A percentile compares a stretch with the other conserved stretches of the same genome.
Evolutionary conservation across 2,329 filamentous ascomycete species (phyloP).

Genomic region (Penicillium sp.): DNA sequence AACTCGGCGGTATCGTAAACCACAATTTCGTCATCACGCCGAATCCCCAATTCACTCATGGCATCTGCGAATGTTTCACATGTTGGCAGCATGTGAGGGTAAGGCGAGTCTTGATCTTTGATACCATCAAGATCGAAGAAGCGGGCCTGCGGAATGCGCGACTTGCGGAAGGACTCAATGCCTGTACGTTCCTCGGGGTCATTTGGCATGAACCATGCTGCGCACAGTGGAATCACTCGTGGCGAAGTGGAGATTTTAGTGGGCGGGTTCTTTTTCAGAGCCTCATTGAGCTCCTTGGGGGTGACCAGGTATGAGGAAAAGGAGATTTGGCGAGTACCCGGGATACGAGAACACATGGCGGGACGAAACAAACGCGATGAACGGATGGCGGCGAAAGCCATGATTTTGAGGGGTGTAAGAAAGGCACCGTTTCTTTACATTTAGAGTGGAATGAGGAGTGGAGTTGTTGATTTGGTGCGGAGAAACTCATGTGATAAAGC

Average conservation of each 20-base stretch:
- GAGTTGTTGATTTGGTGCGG: conserved; percentile 14
- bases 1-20: conserved; percentile 91
- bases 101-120: conserved; percentile 82
- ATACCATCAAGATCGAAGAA: conserved; percentile 97
- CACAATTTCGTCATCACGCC: conserved; percentile 83
- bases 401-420: conserved; percentile 17
- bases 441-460: conserved; percentile 12
- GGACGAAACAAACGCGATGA: conserved; percentile 26
- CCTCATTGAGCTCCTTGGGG: conserved; percentile 76
- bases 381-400: conserved; percentile 40
- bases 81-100: conserved; percentile 93
- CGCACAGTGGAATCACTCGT: conserved; percentile 84
- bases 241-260: conserved; percentile 78
- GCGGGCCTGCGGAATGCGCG: conserved; percentile 82
- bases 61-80: conserved; percentile 78
- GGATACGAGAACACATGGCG: conserved; percentile 28
- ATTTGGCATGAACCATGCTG: conserved; percentile 95
- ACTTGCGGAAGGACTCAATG: conserved; percentile 74
- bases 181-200: conserved; percentile 73
- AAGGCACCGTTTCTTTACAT: conserved; percentile 27
- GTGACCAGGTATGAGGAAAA: conserved; percentile 85
- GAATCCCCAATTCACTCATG: conserved; percentile 86
- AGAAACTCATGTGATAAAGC: conserved; percentile 23
- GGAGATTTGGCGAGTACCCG: conserved; percentile 47
- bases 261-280: conserved; percentile 77